phyloP scores from a whole-genome alignment of 2,329 filamentous ascomycete genomes.

The Verticillium dahliae region DNA sequence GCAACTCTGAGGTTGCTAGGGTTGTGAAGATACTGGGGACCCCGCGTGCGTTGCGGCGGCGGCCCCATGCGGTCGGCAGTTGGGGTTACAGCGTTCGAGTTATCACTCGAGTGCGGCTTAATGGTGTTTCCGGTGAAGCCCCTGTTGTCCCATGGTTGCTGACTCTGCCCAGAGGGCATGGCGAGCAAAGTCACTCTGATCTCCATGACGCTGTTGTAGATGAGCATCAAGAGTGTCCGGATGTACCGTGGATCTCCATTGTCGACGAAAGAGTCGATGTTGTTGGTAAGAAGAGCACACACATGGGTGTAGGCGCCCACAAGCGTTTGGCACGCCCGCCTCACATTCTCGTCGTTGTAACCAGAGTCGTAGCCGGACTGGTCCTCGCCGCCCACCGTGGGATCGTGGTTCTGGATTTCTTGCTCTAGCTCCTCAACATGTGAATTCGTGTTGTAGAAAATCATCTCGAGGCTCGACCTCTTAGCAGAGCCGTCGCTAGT shows the following conservation, averaged over 20 bases:
- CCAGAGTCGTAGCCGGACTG: conserved; percentile 40
- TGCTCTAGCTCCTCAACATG: conserved; percentile 61
- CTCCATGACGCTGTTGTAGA: conserved; percentile 64
- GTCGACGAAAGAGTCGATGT: conserved; percentile 58
- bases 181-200: conserved; percentile 47
- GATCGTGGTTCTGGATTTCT: conserved; percentile 57
- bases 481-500: conserved; percentile 54
- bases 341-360: conserved; percentile 57
- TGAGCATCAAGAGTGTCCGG: conserved; percentile 54
- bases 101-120: conserved; percentile 43
- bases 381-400: conserved; percentile 40
- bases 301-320: conserved; percentile 61
- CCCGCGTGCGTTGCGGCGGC: conserved; percentile 27
- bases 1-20: conserved; percentile 50
- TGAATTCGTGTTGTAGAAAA: conserved; percentile 61
- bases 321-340: conserved; percentile 55
- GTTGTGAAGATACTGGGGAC: conserved; percentile 35
- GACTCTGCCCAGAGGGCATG: conserved; percentile 13
- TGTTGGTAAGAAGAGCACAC: conserved; percentile 52
- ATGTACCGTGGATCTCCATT: conserved; percentile 63
- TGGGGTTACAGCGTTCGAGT: conserved; percentile 45
- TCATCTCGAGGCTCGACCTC: conserved; percentile 57
- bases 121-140: conserved; percentile 37
- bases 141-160: neutral
- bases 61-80: conserved; percentile 27